Evolutionary conservation across 2,329 filamentous ascomycete species (phyloP).

Genomic region (Neopestalotiopsis rosae): DNA sequence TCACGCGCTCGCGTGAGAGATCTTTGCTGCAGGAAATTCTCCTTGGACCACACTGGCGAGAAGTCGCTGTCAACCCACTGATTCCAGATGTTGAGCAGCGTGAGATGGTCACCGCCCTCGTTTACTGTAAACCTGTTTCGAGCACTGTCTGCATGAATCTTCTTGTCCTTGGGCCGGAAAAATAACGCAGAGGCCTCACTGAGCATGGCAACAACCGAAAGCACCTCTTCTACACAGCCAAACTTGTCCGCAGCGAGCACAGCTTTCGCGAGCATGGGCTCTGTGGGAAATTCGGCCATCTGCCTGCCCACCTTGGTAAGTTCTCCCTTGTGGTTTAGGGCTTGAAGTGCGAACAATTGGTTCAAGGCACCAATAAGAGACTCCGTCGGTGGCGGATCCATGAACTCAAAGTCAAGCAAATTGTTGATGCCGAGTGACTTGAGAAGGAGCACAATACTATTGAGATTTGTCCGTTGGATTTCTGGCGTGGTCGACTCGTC

Average conservation of each 20-base stretch:
- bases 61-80: conserved; percentile 95
- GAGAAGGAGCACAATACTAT: conserved; percentile 80
- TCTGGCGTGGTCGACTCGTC: conserved; percentile 91
- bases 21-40: conserved; percentile 93
- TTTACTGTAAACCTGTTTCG: conserved; percentile 87
- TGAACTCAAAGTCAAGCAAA: conserved; percentile 91
- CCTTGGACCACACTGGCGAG: conserved; percentile 82
- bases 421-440: conserved; percentile 93
- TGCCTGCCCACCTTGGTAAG: conserved; percentile 90
- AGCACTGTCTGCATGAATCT: conserved; percentile 91
- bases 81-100: conserved; percentile 91
- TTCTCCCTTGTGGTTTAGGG: conserved; percentile 85
- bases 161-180: conserved; percentile 96
- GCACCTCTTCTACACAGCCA: conserved; percentile 90
- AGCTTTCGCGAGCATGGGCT: conserved; percentile 88
- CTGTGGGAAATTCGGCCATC: conserved; percentile 94
- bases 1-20: conserved; percentile 88
- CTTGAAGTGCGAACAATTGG: conserved; percentile 88
- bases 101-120: conserved; percentile 88
- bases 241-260: conserved; percentile 88
- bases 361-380: conserved; percentile 89
- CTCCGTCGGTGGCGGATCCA: conserved; percentile 90
- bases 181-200: conserved; percentile 88
- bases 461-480: conserved; percentile 89
- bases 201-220: conserved; percentile 94